Evolutionary conservation across 768 basidiomycete species (phyloP), one percentile per base, ranked within the genome.

Genomic region (Pulveroboletus frians): DNA sequence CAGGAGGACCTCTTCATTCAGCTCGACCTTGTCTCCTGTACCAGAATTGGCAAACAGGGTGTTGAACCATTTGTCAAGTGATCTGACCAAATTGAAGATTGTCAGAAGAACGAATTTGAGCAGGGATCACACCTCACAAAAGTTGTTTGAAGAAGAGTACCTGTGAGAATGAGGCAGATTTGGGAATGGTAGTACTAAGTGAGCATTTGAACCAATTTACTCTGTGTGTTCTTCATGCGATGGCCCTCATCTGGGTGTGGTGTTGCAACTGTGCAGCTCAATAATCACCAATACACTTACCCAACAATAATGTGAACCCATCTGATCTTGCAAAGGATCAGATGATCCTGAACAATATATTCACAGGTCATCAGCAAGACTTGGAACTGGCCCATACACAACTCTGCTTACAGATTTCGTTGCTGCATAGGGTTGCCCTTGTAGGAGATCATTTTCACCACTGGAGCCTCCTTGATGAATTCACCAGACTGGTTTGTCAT

Each of bases 41-140:
- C 95, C 95, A n/a, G 93, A 92, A 69, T 92, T 97, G 51, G 96
- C 95, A 57, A 99, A 99, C 0, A 96, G 96, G 2, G 95, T 96
- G 73, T 97, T 98, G 78, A 98, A 99, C 96, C 96, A 99, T 64
- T 98, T 96, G 61, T 98, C 96, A 66, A 99, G 98, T 18, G 93
- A 95, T 67, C 97, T 95, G 52, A 96, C 93, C 1, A 95, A 98
- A 73, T 97, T 98, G 78, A 99, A 98, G 64, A 98, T 83, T 70
- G 90, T 92, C 13, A 92, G 92, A 5, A 92, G 77, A 30, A 88
- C 92, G 64, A 97, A 97, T 68, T 97, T 97, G 63, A 97, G 84
- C 39, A 96, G 76, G 1, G 94, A 80, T 93, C 94, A 96, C 36
- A 97, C 71, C 69, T 97, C 94, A 5, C 93, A 92, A 31, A 97